Evolutionary conservation across 1,284 basidiomycete species (phyloP).

Genomic region (Fomes fomentarius): DNA sequence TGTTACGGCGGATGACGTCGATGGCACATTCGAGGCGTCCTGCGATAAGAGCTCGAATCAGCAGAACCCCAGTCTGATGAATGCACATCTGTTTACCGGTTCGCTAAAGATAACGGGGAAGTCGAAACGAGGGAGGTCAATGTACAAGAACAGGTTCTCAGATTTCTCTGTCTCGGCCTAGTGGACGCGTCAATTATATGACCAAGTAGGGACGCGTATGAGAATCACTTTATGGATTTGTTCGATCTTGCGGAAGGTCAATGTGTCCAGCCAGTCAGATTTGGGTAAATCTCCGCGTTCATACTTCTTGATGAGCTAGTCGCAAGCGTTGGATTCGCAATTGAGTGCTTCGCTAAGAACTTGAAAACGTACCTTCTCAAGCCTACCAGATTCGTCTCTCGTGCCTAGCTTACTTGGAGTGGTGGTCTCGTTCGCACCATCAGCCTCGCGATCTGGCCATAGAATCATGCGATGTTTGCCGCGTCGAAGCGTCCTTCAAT

Average conservation of each 20-base stretch:
- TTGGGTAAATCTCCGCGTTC: constrained; percentile 93
- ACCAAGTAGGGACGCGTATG: neutral
- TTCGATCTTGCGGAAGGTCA: constrained; percentile 93
- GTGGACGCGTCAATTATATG: neutral
- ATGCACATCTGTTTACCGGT: constrained; percentile 51
- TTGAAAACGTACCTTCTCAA: constrained; percentile 77
- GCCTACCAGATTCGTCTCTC: constrained; percentile 90
- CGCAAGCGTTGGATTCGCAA: neutral
- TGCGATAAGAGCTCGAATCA: constrained; percentile 11
- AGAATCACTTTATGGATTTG: constrained; percentile 79
- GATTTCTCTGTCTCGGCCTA: constrained; percentile 89
- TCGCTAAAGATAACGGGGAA: constrained; percentile 98
- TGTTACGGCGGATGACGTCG: constrained; percentile 42
- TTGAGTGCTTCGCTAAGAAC: neutral
- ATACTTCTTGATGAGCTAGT: constrained; percentile 92
- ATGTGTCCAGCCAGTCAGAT: constrained; percentile 94
- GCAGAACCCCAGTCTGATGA: no score
- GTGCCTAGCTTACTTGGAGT: constrained; percentile 86
- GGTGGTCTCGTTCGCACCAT: constrained; percentile 78
- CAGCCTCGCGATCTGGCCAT: constrained; percentile 84
- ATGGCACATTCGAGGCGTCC: constrained; percentile 40
- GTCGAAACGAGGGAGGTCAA: constrained; percentile 96
- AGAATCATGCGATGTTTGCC: constrained; percentile 90
- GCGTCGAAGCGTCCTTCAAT: constrained; percentile 77
- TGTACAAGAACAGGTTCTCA: constrained; percentile 89